phyloP scores from a whole-genome alignment of 192 early-diverging fungal genomes.

The Geosiphon pyriformis region DNA sequence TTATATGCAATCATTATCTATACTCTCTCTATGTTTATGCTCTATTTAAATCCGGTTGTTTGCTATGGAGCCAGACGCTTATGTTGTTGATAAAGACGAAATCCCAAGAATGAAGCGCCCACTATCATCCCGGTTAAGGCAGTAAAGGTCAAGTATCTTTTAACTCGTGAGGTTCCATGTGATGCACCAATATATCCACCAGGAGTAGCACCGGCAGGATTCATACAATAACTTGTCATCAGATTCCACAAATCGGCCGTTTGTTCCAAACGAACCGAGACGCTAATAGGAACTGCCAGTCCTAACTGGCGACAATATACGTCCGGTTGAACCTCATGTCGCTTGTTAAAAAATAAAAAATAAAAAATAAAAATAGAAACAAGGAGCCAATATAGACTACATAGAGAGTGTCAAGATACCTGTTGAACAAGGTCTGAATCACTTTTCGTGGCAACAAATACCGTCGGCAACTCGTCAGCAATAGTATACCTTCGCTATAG shows the following conservation, averaged over 20 bases:
- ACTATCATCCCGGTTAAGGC: constrained; percentile 35
- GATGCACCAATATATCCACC: constrained; percentile 29
- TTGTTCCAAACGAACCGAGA: constrained; percentile 80
- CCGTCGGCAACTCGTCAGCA: constrained; percentile 74
- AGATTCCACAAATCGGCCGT: constrained; percentile 87
- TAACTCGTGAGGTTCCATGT: constrained; percentile 27
- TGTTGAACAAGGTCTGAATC: constrained; percentile 86
- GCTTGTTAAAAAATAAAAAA: constrained; percentile 22
- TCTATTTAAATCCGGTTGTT: no score
- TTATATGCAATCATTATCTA: no score
- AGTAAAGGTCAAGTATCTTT: constrained; percentile 34
- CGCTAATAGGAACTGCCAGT: constrained; percentile 81
- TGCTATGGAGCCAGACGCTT: not conserved
- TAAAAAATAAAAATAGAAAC: not conserved
- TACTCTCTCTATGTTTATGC: no score
- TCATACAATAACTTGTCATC: constrained; percentile 78
- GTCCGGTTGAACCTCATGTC: constrained; percentile 85
- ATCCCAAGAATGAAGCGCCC: constrained; percentile 32
- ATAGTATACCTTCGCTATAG: constrained; percentile 67
- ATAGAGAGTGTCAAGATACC: constrained; percentile 27
- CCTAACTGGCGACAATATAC: constrained; percentile 86
- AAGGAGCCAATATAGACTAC: constrained; percentile 13
- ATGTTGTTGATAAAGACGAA: constrained; percentile 34
- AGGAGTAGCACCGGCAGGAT: constrained; percentile 53
- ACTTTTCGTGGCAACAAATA: constrained; percentile 94